Evolutionary conservation across 1,284 basidiomycete species (phyloP), one percentile per base, ranked within the genome.

Genomic region (Melampsora americana): DNA sequence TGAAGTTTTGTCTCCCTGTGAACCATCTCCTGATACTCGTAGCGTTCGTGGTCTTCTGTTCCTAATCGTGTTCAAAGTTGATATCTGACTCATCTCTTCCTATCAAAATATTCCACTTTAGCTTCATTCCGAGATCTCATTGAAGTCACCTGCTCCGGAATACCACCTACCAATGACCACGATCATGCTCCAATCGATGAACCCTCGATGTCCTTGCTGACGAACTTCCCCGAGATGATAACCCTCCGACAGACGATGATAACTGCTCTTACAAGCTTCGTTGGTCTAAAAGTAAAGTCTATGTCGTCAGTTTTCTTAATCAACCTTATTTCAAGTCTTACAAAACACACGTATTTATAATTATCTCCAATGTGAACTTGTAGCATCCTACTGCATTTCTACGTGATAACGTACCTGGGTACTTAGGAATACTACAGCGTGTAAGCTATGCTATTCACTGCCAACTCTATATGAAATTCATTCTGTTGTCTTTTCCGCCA

Each of bases 371-470:
- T 35, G 35, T 9, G 35, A 35, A 2, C 28, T n/a, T 66, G 26
- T 39, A 74, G 71, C 93, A 98, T 81, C 95, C 95, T 0, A 95
- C 93, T 0, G 89, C 91, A 1, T 95, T 94, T 82, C 86, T 90
- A 2, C 87, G 90, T 80, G 95, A 97, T 84, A 96, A 98, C 83
- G 91, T 97, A 39, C 88, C 93, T 4, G 95, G 95, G 3, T 96
- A 95, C 82, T 88, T 93, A 6, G 89, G 90, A 16, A 86, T 97
- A 77, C 93, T 96, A 18, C 92, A 90, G 84, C 87, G 88, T 82
- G 90, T 90, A 80, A 75, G 88, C n/a, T 5, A 53, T 53, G 16
- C 46, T 66, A 26, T n/a, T 35, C 44, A 30, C n/a, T 9, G 11
- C 42, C 48, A 28, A 44, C n/a, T 74, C n/a, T 46, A 1, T 26